A percentile compares a stretch with the other conserved stretches of the same genome.
Conservation (phyloP, 1,284 basidiomycete genomes). For the Rhodotorula sp. region DNA sequence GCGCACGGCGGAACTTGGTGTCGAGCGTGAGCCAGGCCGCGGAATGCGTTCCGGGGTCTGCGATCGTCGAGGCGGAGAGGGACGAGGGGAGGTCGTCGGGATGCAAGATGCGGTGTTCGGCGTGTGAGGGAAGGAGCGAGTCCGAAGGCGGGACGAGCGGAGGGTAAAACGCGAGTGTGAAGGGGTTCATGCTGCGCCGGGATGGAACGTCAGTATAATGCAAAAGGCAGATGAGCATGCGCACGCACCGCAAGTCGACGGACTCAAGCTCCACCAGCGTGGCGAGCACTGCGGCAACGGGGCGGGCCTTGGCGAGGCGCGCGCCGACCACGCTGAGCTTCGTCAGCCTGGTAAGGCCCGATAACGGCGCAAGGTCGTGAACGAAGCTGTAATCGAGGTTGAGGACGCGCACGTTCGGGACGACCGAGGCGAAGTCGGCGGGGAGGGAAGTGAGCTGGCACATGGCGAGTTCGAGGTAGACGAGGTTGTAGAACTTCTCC, state of each 20-base stretch:
- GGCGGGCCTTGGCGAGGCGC: constrained; percentile 69
- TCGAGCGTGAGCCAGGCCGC: constrained; percentile 59
- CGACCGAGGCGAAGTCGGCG: constrained; percentile 62
- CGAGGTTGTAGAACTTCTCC: constrained; percentile 77
- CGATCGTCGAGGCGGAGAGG: constrained; percentile 9
- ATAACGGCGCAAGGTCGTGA: constrained; percentile 65
- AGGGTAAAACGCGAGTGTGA: constrained; percentile 90
- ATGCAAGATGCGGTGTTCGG: constrained; percentile 35
- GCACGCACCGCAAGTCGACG: constrained; percentile 77
- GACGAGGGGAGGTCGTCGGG: constrained; percentile 17
- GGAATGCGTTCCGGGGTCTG: constrained; percentile 9
- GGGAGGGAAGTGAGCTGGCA: constrained; percentile 82
- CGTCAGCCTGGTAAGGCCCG: constrained; percentile 71
- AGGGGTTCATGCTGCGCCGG: constrained; percentile 79
- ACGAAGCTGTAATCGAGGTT: constrained; percentile 97
- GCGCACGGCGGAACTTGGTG: constrained; percentile 76
- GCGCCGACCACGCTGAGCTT: constrained; percentile 85
- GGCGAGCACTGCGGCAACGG: constrained; percentile 68
- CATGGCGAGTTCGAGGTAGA: constrained; percentile 89
- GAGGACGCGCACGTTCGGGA: constrained; percentile 86
- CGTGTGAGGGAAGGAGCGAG: constrained; percentile 24
- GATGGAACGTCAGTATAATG: neutral
- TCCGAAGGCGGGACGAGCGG: constrained; percentile 65
- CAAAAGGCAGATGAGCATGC: neutral
- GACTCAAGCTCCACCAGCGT: constrained; percentile 76